Evolutionary conservation across 768 basidiomycete genomes (phyloP), one percentile per base, ranked within the genome.

Genomic region (Kwoniella sp.): DNA sequence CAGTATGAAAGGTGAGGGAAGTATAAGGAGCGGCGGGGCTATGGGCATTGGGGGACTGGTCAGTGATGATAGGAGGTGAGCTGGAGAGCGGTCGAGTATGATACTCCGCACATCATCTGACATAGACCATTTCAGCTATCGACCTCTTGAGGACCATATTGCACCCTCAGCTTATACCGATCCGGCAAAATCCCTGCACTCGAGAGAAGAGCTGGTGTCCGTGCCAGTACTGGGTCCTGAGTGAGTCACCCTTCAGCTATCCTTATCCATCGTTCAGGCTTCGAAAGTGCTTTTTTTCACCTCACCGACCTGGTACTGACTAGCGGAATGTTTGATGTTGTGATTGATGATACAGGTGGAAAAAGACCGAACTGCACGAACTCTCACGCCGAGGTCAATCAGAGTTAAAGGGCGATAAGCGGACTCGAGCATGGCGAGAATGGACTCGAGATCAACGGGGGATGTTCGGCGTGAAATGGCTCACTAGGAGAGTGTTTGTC

Each of bases 181-280:
- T 24, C 29, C 53, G 29, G 55, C 53, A 9, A 64, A 67, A 50
- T 58, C 57, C 6, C 36, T 24, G 12, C 40, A 53, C 5, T 66
- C 67, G 8, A 40, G 68, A 4, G 90, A 92, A 24, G 93, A 97
- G 80, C 83, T 94, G 78, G 88, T 95, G 48, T 95, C 93, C 0
- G 91, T 96, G 0, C 93, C 93, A 2, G 90, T 90, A 1, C 83
- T 97, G 2, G 93, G 93, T 21, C 82, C 93, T 0, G 93, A 97
- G 81, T 81, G 63, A 57, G 77, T 76, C 8, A 27, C 2, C 25
- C 15, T n/a, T n/a, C 40, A 48, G 15, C 27, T 12, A 52, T 26
- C 24, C 50, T 29, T 13, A 52, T 27, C 33, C 5, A 33, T 33
- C n/a, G n/a, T n/a, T n/a, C n/a, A n/a, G 33, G 27, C 26, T 29